Conservation (phyloP, 75 land plant species). For the Picea glauca region DNA sequence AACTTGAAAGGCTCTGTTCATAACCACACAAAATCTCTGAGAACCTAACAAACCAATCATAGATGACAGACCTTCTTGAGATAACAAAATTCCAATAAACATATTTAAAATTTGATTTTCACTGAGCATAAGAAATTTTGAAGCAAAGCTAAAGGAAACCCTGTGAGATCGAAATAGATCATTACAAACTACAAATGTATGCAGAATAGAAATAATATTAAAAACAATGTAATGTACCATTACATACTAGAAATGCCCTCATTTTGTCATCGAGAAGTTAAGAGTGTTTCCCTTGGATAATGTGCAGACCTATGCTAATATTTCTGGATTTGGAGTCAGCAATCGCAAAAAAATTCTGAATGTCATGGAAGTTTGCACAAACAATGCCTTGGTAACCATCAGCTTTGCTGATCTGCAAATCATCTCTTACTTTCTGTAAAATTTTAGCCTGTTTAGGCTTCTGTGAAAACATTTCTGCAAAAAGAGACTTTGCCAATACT, state of each 20-base stretch:
- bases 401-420: constrained; percentile 18
- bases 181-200: no score
- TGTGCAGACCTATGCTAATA: constrained; percentile 55
- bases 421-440: constrained; percentile 26
- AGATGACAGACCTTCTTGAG: neutral
- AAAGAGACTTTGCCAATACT: constrained; percentile 79
- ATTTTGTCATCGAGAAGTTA: neutral
- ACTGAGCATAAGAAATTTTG: neutral
- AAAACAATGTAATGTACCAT: neutral
- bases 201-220: neutral
- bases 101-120: neutral
- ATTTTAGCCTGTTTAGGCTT: constrained; percentile 23
- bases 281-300: constrained; percentile 2
- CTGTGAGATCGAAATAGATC: neutral
- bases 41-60: constrained; percentile 7
- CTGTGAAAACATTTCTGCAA: constrained; percentile 39
- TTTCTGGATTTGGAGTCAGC: constrained; percentile 14
- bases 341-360: constrained; percentile 19
- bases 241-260: neutral
- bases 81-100: neutral
- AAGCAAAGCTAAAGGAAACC: neutral
- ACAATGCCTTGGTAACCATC: constrained; percentile 17
- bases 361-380: constrained; percentile 22
- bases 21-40: neutral
- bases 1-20: constrained; percentile 76